Evolutionary conservation across 2,329 filamentous ascomycete species (phyloP).

Genomic region (Sphaerulina populicola): DNA sequence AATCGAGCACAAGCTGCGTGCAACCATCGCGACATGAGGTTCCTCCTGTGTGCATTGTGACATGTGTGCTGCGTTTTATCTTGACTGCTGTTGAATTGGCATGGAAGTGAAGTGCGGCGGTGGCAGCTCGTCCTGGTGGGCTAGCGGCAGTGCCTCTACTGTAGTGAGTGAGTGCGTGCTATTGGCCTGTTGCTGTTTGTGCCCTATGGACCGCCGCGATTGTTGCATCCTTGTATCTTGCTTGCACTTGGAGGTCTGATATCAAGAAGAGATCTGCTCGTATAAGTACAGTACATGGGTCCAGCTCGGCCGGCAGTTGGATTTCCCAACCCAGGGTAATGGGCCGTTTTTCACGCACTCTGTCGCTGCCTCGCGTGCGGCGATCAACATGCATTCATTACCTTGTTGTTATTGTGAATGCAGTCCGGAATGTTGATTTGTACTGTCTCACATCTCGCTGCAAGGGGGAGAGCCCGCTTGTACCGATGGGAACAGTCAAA

Average conservation of each 20-base stretch:
- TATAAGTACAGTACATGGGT: too few species aligned
- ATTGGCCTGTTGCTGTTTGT: neutral
- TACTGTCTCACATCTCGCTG: neutral
- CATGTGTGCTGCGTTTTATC: neutral
- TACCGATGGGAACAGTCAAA: neutral
- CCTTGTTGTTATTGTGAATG: too few species aligned
- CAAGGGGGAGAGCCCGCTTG: neutral
- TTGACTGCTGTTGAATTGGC: neutral
- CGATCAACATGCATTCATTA: too few species aligned
- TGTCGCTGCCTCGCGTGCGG: too few species aligned
- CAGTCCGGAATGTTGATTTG: too few species aligned
- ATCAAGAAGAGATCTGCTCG: too few species aligned
- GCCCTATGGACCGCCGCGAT: neutral
- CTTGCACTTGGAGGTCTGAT: neutral
- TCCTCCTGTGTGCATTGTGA: neutral
- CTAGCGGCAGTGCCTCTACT: neutral
- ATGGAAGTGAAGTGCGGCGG: too few species aligned
- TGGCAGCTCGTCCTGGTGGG: neutral
- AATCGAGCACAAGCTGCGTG: slow-evolving; percentile 7
- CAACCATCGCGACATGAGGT: neutral
- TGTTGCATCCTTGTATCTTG: neutral
- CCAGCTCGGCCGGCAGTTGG: too few species aligned
- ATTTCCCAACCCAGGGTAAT: too few species aligned
- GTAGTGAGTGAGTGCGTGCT: too few species aligned
- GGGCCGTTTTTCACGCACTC: too few species aligned